Evolutionary conservation across 2,329 filamentous ascomycete species (phyloP).

Genomic region (Trichoderma endophyticum): DNA sequence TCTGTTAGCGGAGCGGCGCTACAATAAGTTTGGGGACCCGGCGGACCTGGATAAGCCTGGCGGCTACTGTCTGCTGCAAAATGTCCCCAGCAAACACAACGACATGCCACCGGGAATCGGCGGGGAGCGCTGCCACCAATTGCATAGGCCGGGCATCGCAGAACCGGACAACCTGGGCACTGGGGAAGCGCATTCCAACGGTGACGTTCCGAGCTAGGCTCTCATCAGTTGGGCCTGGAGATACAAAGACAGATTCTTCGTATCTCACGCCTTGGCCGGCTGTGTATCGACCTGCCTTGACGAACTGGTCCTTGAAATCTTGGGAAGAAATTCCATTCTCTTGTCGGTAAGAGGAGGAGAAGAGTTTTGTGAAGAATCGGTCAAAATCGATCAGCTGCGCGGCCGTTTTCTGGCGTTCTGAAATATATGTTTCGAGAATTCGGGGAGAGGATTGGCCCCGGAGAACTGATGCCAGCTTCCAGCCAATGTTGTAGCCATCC

Average conservation of each 20-base stretch:
- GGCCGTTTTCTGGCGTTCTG: neutral
- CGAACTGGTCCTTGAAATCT: neutral
- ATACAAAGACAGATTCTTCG: neutral
- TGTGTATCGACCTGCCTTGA: neutral
- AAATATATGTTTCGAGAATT: neutral
- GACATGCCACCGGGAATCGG: neutral
- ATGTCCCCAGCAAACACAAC: neutral
- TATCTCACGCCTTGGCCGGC: constrained; percentile 1
- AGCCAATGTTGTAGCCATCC: neutral
- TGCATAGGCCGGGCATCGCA: neutral
- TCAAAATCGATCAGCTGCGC: neutral
- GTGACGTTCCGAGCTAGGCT: neutral
- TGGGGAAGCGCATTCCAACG: neutral
- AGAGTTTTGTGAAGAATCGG: neutral
- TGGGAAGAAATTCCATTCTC: neutral
- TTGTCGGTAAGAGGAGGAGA: neutral
- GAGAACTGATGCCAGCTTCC: neutral
- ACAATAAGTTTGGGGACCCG: neutral
- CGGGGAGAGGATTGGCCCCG: neutral
- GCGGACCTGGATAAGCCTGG: neutral
- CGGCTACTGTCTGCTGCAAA: neutral
- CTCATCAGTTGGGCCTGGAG: neutral
- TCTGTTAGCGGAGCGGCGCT: neutral
- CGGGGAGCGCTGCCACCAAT: neutral
- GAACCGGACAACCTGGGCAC: neutral